Conservation (phyloP, 306 rosid species). For the Cyclanthera cordifolia region DNA sequence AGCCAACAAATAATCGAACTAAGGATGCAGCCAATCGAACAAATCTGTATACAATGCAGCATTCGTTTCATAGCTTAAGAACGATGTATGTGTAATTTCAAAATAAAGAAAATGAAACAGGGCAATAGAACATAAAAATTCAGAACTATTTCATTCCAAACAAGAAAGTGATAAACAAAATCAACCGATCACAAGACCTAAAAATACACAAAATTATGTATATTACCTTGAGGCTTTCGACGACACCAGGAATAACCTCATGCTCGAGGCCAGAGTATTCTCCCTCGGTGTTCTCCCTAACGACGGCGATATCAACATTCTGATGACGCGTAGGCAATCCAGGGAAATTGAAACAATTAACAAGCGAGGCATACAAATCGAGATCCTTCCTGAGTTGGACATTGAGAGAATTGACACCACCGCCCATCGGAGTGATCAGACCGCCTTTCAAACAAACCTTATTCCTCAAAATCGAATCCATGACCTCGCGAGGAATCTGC, state of each 20-base stretch:
- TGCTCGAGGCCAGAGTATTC: constrained; percentile 94
- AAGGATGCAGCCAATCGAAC: background rate
- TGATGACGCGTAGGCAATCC: constrained; percentile 70
- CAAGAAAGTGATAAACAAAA: background rate
- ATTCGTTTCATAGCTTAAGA: background rate
- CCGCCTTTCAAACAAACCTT: constrained; percentile 84
- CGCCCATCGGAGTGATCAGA: constrained; percentile 72
- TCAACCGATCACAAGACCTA: background rate
- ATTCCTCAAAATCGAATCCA: constrained; percentile 70
- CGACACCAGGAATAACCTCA: constrained; percentile 94
- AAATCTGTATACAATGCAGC: background rate
- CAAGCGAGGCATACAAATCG: constrained; percentile 74
- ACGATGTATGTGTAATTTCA: background rate
- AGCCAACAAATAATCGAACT: background rate
- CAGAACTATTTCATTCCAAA: background rate
- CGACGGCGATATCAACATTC: constrained; percentile 73
- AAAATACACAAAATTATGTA: background rate
- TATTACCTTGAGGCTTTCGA: constrained; percentile 83
- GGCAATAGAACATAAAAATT: background rate
- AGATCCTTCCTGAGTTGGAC: constrained; percentile 76
- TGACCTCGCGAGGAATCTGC: constrained; percentile 35
- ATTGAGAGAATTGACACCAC: constrained; percentile 72
- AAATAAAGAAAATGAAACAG: background rate
- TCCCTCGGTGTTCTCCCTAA: constrained; percentile 89
- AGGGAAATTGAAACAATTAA: constrained; percentile 47